Percentiles rank a stretch among this genome's conserved stretches.
phyloP scores from a whole-genome alignment of 2,329 filamentous ascomycete genomes.

The Colletotrichum navitas region DNA sequence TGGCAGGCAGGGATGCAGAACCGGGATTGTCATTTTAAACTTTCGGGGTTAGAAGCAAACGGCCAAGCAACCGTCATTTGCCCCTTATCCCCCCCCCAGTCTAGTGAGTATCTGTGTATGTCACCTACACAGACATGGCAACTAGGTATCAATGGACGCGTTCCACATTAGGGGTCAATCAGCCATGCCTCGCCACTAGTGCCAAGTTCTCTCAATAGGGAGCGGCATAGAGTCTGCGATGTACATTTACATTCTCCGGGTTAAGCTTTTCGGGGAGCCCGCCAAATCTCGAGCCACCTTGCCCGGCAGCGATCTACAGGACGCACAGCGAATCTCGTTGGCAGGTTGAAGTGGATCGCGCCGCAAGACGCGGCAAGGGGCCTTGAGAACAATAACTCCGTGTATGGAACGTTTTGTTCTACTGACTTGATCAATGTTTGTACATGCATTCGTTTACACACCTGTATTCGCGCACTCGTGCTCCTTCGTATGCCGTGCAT shows the following conservation, averaged over 20 bases:
- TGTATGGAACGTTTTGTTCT: not conserved
- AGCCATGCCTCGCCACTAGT: slow-evolving; percentile 10
- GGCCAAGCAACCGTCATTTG: slow-evolving; percentile 16
- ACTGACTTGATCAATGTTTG: too few species aligned
- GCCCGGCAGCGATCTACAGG: slow-evolving; percentile 21
- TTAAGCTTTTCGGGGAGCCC: slow-evolving; percentile 27
- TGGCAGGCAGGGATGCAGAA: slow-evolving; percentile 10
- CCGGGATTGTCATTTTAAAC: slow-evolving; percentile 35
- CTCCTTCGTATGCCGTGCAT: not conserved
- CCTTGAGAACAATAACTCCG: slow-evolving; percentile 1
- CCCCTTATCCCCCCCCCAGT: not conserved
- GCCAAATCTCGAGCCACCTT: slow-evolving; percentile 20
- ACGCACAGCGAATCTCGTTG: not conserved
- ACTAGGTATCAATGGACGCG: not conserved
- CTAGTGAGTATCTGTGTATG: not conserved
- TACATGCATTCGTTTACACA: not conserved
- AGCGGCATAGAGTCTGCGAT: slow-evolving; percentile 10
- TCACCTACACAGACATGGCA: not conserved
- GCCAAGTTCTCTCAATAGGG: not conserved
- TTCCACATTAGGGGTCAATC: slow-evolving; percentile 3
- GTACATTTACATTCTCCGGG: not conserved
- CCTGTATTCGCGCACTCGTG: not conserved
- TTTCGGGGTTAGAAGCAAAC: slow-evolving; percentile 35
- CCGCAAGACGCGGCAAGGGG: not conserved
- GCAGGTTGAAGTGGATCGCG: slow-evolving; percentile 6